Conservation (phyloP, 805 yeast species). For the Candida sphagnicola region DNA sequence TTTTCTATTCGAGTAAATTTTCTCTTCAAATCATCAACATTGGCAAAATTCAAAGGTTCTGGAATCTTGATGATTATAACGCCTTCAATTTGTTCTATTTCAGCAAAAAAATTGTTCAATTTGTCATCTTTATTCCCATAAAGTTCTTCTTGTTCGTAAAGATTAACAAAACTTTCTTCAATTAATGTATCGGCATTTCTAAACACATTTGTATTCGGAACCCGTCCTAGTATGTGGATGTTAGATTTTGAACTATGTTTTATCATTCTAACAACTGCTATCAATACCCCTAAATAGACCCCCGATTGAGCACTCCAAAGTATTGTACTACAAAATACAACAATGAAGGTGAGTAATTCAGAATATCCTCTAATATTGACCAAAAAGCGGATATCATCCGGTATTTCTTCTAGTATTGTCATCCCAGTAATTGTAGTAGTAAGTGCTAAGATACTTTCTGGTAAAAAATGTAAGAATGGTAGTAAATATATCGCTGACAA, state of each 20-base stretch:
- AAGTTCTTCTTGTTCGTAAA: conserved; percentile 17
- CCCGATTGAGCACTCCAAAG: conserved; percentile 39
- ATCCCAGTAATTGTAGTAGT: conserved; percentile 43
- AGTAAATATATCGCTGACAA: conserved; percentile 22
- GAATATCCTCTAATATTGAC: conserved; percentile 27
- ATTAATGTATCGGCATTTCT: conserved; percentile 67
- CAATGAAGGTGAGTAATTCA: conserved; percentile 21
- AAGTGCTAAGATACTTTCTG: conserved; percentile 30
- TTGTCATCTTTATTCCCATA: conserved; percentile 4
- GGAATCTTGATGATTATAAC: conserved; percentile 41
- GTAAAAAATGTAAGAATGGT: conserved; percentile 22
- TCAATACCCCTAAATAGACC: conserved; percentile 28
- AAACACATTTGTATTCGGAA: conserved; percentile 42
- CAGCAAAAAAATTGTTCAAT: conserved; percentile 18
- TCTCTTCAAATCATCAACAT: conserved; percentile 48
- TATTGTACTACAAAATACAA: conserved; percentile 23
- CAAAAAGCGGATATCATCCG: conserved; percentile 29
- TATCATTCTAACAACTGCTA: conserved; percentile 39
- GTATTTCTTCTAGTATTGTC: conserved; percentile 42
- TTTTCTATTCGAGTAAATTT: conserved; percentile 67
- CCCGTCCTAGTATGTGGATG: conserved; percentile 75
- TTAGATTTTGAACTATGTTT: conserved; percentile 78
- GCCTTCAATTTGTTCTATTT: conserved; percentile 49
- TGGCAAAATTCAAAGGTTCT: conserved; percentile 42
- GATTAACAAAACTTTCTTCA: conserved; percentile 27